Base-by-base conservation (phyloP, 2,329 filamentous ascomycete genomes). In the Mycocentrospora acerina region DNA sequence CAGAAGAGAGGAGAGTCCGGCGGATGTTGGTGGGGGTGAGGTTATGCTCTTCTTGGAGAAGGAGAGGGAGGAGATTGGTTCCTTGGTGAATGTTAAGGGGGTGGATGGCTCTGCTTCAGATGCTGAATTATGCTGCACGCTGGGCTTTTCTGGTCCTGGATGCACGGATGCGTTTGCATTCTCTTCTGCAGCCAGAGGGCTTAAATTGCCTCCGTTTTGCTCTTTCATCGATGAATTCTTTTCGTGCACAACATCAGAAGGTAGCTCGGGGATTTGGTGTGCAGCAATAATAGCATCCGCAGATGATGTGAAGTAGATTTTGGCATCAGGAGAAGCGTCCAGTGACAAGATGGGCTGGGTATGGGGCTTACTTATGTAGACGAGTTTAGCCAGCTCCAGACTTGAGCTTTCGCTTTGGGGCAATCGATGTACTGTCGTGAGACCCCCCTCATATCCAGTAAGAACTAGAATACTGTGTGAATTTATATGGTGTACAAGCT, bases 391-490 rank as follows among this genome's bases (percentile, higher is more conserved):
- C 40, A 58, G 65, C 28, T 71, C 62, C 32, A 53, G 13, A 12
- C 16, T 19, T 15, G 48, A 35, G 33, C 29, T 55, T 13, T 53
- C 63, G 18, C 28, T 48, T 35, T 62, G 65, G 22, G 68, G 64
- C 27, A 82, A 77, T 19, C 77, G 70, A 48, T 84, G 81, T 1
- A 89, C 80, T 37, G 83, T 81, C 2, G 81, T 82, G 36, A 85
- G 77, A 1, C 93, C 93, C 55, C 88, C 89, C 68, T 98, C 93
- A 64, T 93, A 96, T 9, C 86, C 91, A 2, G 84, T 82, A 8
- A 86, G 69, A 6, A 95, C 72, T 4, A 82, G 79, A 1, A 91
- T 69, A 66, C 62, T 11, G 10, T 53, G 52, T 12, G 52, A 55
- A 12, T 31, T 24, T 24, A 19, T 34, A 29, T 51, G 53, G 19